These are phyloP conservation scores for Malassezia nana DNA, from an alignment of 1,284 basidiomycete species.

Conservation along the genomic window DNA sequence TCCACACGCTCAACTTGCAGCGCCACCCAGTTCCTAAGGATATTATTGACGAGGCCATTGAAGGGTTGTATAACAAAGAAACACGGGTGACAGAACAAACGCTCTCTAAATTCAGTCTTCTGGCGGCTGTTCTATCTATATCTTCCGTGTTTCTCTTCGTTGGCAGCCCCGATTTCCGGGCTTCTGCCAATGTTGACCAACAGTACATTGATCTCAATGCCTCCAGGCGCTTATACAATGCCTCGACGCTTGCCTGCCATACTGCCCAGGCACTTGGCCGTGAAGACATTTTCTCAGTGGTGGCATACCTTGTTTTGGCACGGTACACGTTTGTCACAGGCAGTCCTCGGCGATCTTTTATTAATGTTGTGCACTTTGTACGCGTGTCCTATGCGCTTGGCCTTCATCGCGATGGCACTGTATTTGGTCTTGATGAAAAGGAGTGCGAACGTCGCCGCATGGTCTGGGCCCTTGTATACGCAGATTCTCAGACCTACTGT, in stretches of 20 bases:
- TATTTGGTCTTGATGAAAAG: slow-evolving; percentile 23
- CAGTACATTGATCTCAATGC: slow-evolving; percentile 23
- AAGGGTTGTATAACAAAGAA: neutral
- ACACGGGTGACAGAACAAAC: neutral
- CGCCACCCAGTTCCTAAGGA: slow-evolving; percentile 11
- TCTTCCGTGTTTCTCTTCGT: slow-evolving; percentile 6
- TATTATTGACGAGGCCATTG: neutral
- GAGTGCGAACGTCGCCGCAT: slow-evolving; percentile 31
- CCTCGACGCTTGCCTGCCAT: slow-evolving; percentile 24
- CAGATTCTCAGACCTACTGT: slow-evolving; percentile 25
- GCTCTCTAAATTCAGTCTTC: slow-evolving; percentile 2
- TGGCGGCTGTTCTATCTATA: slow-evolving; percentile 1
- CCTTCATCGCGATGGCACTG: slow-evolving; percentile 39
- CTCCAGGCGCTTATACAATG: slow-evolving; percentile 25
- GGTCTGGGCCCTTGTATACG: slow-evolving; percentile 36
- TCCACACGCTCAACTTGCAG: slow-evolving; percentile 9
- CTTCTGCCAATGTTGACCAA: slow-evolving; percentile 15
- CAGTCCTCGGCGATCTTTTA: slow-evolving; percentile 17
- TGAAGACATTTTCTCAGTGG: slow-evolving; percentile 32
- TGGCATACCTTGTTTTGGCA: slow-evolving; percentile 26
- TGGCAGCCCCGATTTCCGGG: neutral
- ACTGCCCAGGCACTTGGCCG: slow-evolving; percentile 28
- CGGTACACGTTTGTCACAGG: slow-evolving; percentile 19
- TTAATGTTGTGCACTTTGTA: slow-evolving; percentile 24
- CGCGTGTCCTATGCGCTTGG: slow-evolving; percentile 33